Percentiles rank a stretch among this genome's conserved stretches.
These are phyloP conservation scores for Macrolepiota dolichaula DNA, from an alignment of 768 basidiomycete genomes.

Conservation along the genomic window DNA sequence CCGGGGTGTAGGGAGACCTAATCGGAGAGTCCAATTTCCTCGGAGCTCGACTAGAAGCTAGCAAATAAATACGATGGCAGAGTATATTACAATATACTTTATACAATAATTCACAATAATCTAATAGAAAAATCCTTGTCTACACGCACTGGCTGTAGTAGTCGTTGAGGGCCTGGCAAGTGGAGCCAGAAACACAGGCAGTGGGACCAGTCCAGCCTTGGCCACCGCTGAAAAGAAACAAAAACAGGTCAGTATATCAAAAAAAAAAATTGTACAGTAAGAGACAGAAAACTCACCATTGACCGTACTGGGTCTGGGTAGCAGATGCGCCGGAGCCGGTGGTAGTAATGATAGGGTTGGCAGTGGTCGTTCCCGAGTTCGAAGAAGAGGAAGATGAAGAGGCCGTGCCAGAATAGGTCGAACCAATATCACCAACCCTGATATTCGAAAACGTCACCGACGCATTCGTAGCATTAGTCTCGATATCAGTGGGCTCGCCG, in stretches of 20 bases:
- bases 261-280: neutral
- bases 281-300: neutral
- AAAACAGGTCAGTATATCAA: neutral
- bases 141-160: slow-evolving; percentile 11
- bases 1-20: too few species aligned
- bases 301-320: neutral
- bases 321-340: neutral
- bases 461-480: slow-evolving; percentile 11
- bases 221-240: slow-evolving; percentile 3
- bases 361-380: neutral
- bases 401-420: neutral
- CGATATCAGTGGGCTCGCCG: slow-evolving; percentile 15
- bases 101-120: neutral
- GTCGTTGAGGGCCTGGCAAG: slow-evolving; percentile 1
- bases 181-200: slow-evolving; percentile 8
- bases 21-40: too few species aligned
- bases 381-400: neutral
- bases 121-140: neutral
- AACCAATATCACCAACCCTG: slow-evolving; percentile 19
- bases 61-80: neutral
- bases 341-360: neutral
- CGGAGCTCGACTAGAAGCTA: too few species aligned
- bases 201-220: slow-evolving; percentile 10
- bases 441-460: slow-evolving; percentile 20
- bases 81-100: neutral